Base-by-base conservation (phyloP, 768 basidiomycete species). In the Boletus rubropictus region DNA sequence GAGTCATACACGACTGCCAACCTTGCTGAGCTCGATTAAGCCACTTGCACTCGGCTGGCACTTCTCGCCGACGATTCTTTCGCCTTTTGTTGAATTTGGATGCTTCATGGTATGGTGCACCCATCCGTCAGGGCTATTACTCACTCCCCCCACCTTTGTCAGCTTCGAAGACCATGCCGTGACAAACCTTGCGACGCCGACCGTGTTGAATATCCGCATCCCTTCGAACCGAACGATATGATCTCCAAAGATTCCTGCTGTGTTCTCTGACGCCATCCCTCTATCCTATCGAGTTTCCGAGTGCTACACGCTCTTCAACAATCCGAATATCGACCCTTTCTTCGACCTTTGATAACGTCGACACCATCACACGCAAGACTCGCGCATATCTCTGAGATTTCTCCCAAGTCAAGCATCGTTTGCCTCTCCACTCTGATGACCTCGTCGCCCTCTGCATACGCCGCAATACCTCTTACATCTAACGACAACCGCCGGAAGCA, bases 201-300 rank as follows among this genome's bases (percentile, higher is more conserved):
- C n/a, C n/a, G 11, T 17, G 6, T 4, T 27, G 25, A 25, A 14
- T 20, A 20, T 20, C 14, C 18, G 17, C 7, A 15, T 27, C 7
- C 4, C 12, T 20, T 41, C 9, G 24, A 17, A 14, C 18, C 18
- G 25, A 40, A 27, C 6, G 39, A 17, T 20, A 15, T 5, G 29
- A 21, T 20, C 33, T 10, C 32, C 4, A 0, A 24, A 24, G 15
- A 17, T 7, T 12, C 5, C 2, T 5, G n/a, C 39, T 3, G 10
- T 20, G 24, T n/a, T n/a, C 48, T 41, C 27, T 29, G n/a, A 38
- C 28, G 32, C 18, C 28, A 44, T 46, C 43, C 41, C 20, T 51
- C 21, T 8, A 17, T 21, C 46, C 25, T 34, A 44, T 27, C 40
- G 0, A 24, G 9, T 40, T 29, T 35, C 51, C 37, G 32, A 49